These are phyloP conservation scores for Bacidia gigantensis DNA, from an alignment of 495 filamentous ascomycete genomes.

Conservation along the genomic window DNA sequence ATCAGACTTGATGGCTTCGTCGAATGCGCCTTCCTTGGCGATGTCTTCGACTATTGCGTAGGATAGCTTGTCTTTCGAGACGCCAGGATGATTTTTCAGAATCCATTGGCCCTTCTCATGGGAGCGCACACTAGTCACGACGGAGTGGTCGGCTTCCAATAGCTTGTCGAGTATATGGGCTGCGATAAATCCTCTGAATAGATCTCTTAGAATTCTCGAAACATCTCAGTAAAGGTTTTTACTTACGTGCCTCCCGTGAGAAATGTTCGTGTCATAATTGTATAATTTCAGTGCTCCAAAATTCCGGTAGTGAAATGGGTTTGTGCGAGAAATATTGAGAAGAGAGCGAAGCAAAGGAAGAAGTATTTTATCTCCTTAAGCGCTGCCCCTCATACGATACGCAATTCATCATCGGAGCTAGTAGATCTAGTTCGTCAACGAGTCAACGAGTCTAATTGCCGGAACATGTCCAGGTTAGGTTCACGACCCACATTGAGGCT, in stretches of 20 bases:
- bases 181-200: constrained; percentile 49
- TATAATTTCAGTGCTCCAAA: no score
- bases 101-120: constrained; percentile 68
- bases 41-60: constrained; percentile 77
- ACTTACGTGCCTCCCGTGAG: constrained; percentile 7
- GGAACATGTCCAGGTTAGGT: no score
- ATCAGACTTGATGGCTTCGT: constrained; percentile 36
- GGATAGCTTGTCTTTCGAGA: constrained; percentile 48
- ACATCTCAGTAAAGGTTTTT: not conserved
- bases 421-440: not conserved
- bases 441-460: no score
- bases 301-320: no score
- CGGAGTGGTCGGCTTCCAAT: constrained; percentile 51
- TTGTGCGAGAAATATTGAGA: no score
- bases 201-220: not conserved
- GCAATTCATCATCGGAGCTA: not conserved
- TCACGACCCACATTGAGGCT: no score
- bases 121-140: constrained; percentile 73
- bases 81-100: constrained; percentile 47
- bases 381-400: not conserved
- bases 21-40: constrained; percentile 38
- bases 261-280: constrained; percentile 4
- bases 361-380: no score
- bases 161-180: constrained; percentile 71
- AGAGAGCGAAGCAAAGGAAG: no score